A percentile compares a stretch with the other conserved stretches of the same genome.
phyloP scores from a whole-genome alignment of 345 rosid genomes.

The Hypericum androsaemum region DNA sequence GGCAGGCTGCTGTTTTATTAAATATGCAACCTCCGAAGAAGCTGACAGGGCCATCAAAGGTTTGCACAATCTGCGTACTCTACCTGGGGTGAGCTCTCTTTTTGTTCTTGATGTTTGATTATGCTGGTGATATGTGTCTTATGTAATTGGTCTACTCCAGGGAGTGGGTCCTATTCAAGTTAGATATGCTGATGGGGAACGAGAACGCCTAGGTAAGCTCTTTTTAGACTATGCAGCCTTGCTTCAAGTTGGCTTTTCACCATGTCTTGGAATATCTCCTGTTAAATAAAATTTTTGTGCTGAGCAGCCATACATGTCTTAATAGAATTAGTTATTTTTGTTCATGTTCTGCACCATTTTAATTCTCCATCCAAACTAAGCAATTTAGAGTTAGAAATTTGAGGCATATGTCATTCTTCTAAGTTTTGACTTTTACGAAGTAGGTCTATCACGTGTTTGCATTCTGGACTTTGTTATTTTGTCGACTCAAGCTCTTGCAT shows the following conservation, averaged over 20 bases:
- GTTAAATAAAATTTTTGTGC: too few species aligned
- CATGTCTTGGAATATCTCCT: neutral
- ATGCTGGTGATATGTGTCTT: neutral
- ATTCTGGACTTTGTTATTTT: neutral
- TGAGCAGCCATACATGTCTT: too few species aligned
- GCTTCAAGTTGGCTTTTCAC: neutral
- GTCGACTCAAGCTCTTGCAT: slow-evolving; percentile 13
- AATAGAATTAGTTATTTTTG: too few species aligned
- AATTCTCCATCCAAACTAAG: too few species aligned
- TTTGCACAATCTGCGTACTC: slow-evolving; percentile 80
- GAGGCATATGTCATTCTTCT: too few species aligned
- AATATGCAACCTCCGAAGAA: slow-evolving; percentile 82
- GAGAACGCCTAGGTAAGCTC: slow-evolving; percentile 84
- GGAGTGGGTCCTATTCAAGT: slow-evolving; percentile 94
- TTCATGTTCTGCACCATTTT: too few species aligned
- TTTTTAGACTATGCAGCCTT: neutral
- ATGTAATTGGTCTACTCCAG: slow-evolving; percentile 29
- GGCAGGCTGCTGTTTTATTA: slow-evolving; percentile 99
- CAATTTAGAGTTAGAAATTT: too few species aligned
- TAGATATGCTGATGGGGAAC: slow-evolving; percentile 97
- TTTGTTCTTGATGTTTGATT: slow-evolving; percentile 1
- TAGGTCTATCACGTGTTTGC: too few species aligned
- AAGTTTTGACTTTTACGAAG: too few species aligned
- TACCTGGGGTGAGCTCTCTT: slow-evolving; percentile 72
- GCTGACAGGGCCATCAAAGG: slow-evolving; percentile 97